Conservation (phyloP, 2,329 filamentous ascomycete species). For the Pleurostoma richardsiae region DNA sequence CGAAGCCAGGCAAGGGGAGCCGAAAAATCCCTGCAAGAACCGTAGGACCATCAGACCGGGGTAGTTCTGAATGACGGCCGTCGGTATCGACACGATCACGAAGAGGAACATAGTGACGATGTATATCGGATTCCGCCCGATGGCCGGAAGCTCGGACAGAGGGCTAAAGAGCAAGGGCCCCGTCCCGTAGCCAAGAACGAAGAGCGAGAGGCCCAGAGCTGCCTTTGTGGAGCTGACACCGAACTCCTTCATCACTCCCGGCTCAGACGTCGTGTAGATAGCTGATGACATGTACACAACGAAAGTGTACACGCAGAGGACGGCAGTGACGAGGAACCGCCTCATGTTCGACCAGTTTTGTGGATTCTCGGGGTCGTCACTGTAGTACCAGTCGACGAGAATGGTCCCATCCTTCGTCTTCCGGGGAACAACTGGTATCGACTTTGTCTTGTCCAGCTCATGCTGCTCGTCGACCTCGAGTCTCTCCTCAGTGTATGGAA, state of each 20-base stretch:
- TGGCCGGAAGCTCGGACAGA: slow-evolving; percentile 49
- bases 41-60: slow-evolving; percentile 58
- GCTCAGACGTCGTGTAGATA: slow-evolving; percentile 31
- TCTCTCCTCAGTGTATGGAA: slow-evolving; percentile 15
- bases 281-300: slow-evolving; percentile 28
- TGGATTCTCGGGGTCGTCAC: slow-evolving; percentile 45
- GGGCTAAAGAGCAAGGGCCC: slow-evolving; percentile 52
- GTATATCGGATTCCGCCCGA: slow-evolving; percentile 64
- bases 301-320: slow-evolving; percentile 46
- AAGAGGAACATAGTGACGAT: slow-evolving; percentile 64
- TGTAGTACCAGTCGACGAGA: slow-evolving; percentile 33
- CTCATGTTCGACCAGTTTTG: slow-evolving; percentile 40
- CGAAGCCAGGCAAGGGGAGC: slow-evolving; percentile 59
- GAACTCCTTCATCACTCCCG: slow-evolving; percentile 43
- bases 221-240: slow-evolving; percentile 39
- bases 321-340: slow-evolving; percentile 25
- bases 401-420: slow-evolving; percentile 21
- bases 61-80: slow-evolving; percentile 58
- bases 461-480: slow-evolving; percentile 16
- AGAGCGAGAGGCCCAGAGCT: slow-evolving; percentile 49
- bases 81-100: slow-evolving; percentile 60
- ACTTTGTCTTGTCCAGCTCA: slow-evolving; percentile 18
- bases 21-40: slow-evolving; percentile 63
- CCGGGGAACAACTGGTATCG: slow-evolving; percentile 19
- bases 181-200: slow-evolving; percentile 38